These are phyloP conservation scores for Fusarium sp. DNA, from an alignment of 2,329 filamentous ascomycete genomes.

Conservation along the genomic window DNA sequence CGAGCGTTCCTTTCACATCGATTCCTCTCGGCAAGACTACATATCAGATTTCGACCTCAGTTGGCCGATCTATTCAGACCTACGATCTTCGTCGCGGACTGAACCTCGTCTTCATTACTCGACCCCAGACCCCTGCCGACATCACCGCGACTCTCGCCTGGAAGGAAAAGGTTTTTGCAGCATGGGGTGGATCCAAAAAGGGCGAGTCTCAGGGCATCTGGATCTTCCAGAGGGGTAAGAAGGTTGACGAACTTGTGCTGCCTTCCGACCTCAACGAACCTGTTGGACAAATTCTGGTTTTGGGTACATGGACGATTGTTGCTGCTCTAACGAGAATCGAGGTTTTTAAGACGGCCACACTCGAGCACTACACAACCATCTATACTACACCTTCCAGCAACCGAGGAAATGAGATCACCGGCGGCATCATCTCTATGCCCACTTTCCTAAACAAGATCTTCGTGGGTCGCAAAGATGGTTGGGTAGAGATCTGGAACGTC, in stretches of 20 bases:
- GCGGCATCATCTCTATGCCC: conserved; percentile 87
- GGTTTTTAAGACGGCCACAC: conserved; percentile 87
- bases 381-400: conserved; percentile 70
- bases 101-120: conserved; percentile 92
- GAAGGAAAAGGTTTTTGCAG: conserved; percentile 90
- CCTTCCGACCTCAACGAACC: conserved; percentile 77
- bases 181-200: conserved; percentile 79
- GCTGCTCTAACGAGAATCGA: conserved; percentile 83
- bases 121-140: conserved; percentile 86
- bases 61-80: conserved; percentile 91
- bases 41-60: conserved; percentile 97
- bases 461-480: conserved; percentile 87
- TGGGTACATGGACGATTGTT: conserved; percentile 92
- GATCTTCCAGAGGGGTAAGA: conserved; percentile 93
- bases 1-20: conserved; percentile 89
- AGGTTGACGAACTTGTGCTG: conserved; percentile 80
- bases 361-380: conserved; percentile 93
- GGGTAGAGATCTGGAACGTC: conserved; percentile 97
- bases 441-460: conserved; percentile 98
- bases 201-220: conserved; percentile 79
- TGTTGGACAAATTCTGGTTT: conserved; percentile 83
- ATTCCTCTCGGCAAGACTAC: conserved; percentile 92
- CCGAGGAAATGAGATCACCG: conserved; percentile 79
- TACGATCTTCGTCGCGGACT: conserved; percentile 94
- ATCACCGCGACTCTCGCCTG: conserved; percentile 92